phyloP scores from a whole-genome alignment of 306 rosid species.

The Malus sieversii region DNA sequence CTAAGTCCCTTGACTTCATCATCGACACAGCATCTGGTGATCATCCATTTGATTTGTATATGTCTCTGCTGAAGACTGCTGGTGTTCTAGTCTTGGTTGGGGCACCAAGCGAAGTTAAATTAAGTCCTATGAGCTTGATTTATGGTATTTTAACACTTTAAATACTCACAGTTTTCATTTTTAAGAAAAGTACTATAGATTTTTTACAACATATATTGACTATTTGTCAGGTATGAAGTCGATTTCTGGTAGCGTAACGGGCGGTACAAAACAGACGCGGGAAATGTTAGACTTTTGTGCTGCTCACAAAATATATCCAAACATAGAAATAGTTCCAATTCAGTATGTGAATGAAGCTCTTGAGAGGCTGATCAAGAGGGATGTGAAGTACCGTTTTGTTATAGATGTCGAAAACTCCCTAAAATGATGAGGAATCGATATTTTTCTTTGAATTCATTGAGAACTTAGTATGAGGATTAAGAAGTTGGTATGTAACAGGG shows the following conservation, averaged over 20 bases:
- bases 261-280: conserved; percentile 62
- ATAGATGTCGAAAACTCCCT: conserved; percentile 68
- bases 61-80: conserved; percentile 55
- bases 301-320: conserved; percentile 46
- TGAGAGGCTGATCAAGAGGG: conserved; percentile 58
- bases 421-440: conserved; percentile 17
- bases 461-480: too few species aligned
- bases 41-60: conserved; percentile 69
- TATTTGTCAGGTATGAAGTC: conserved; percentile 41
- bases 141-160: conserved; percentile 23
- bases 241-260: conserved; percentile 49
- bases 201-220: too few species aligned
- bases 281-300: conserved; percentile 80
- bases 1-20: conserved; percentile 62
- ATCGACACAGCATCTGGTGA: conserved; percentile 78
- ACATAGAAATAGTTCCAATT: conserved; percentile 68
- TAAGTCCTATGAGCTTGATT: conserved; percentile 46
- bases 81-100: conserved; percentile 68
- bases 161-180: too few species aligned
- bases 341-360: conserved; percentile 72
- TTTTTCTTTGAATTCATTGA: too few species aligned
- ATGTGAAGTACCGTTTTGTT: conserved; percentile 75
- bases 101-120: conserved; percentile 61
- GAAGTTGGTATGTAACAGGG: too few species aligned
- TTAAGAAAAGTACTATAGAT: too few species aligned